Base-by-base conservation (phyloP, 176 grass and related monocot genomes). In the Eremochloa ophiuroides region DNA sequence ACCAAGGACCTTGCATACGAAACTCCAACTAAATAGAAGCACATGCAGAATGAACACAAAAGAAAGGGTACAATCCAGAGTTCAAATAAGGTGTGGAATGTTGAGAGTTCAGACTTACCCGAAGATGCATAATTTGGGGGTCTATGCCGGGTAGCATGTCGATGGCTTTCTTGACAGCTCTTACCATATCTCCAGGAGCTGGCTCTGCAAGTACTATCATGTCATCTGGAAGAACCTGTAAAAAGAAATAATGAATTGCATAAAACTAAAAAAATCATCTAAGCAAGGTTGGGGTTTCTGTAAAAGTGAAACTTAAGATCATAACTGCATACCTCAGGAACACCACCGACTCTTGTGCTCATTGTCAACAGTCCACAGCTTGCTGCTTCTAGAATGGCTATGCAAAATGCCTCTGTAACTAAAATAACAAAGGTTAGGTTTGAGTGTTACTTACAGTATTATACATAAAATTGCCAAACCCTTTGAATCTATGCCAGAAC, bases 351-450 rank as follows among this genome's bases (percentile, higher is more conserved):
- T 85, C 92, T 92, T 65, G 95, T 98, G 78, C 95, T 98, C 73
- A 98, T 92, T 78, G 95, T 98, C 77, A 98, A 77, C 43, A 98
- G 79, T 85, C 95, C 95, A 89, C 95, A 98, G 78, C 90, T 98
- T 59, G 95, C 95, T 71, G 95, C 92, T 88, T 98, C 95, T 75
- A 98, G 64, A 91, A 98, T 98, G 58, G 95, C 95, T 89, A 98
- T 98, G 71, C 92, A 98, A 85, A 98, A 98, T 77, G 95, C 95
- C 84, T 98, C 95, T 40, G 95, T 98, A 66, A 98, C 89, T 37
- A 79, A 78, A 90, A 84, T 75, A 51, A n/a, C 6, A 75, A 80
- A 70, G 31, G 8, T 30, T 5, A 69, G 26, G 14, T 69, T 69
- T 80, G 38, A 76, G 76, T 53, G 26, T 61, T 75, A 47, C 11